Base-by-base conservation (phyloP, 2,329 filamentous ascomycete genomes). In the Sporothrix pallida region DNA sequence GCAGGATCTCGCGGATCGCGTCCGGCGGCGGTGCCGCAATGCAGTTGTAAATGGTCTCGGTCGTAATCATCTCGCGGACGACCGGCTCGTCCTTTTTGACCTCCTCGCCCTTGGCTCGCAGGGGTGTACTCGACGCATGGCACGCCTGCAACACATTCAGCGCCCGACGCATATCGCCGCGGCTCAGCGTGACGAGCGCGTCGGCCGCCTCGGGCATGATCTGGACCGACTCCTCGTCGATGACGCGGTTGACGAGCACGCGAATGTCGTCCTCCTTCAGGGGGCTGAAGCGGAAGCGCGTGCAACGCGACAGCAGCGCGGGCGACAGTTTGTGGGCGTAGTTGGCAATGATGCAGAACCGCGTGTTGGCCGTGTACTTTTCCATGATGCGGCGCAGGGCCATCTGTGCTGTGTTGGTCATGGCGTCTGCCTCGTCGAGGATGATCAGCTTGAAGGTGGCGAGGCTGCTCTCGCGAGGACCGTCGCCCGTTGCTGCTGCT, bases 391-490 rank as follows among this genome's bases (percentile, higher is more conserved):
- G 87, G 75, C 96, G 89, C 72, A 99, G 86, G 0, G 96, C 96
- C 95, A 99, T 99, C 83, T 99, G 96, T 6, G 96, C 96, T 0
- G 95, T 97, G 72, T 93, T 92, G n/a, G 96, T 99, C 96, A 99
- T 99, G 72, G 96, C 96, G 81, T 99, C 96, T n/a, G 96, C 96
- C 85, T 99, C 96, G 82, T 99, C 96, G 4, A 99, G 89, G 72
- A 99, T 93, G 80, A 99, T 98, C 78, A 99, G 90, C 85, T 99
- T 99, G 86, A 92, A 99, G 3, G 89, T 89, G 0, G 93, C 93
- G 37, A 95, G 83, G 13, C 87, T 83, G 26, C 81, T 26, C 12
- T 44, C 68, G 23, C 37, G 26, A 12, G 31, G 9, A 17, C 23
- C 50, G 75, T 6, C 86, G 79, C 48, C 83, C 83, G 1, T 73